Evolutionary conservation across 2,329 filamentous ascomycete genomes (phyloP), one percentile per base, ranked within the genome.

Genomic region (Aspergillus clavatus): DNA sequence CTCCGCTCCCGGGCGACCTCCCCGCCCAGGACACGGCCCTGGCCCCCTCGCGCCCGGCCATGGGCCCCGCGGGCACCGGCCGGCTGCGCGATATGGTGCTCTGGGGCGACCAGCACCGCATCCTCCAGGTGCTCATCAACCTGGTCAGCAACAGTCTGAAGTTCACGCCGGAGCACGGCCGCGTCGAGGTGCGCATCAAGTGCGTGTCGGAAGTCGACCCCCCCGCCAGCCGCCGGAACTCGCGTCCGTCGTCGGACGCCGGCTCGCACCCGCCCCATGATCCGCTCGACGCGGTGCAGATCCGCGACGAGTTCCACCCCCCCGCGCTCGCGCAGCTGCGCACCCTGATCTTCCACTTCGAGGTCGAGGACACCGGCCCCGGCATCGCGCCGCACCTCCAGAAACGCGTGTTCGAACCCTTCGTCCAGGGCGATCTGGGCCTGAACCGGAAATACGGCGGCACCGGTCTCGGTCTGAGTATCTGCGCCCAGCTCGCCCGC

Each of bases 41-140:
- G 38, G n/a, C n/a, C n/a, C 38, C 58, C 58, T 33, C 51, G 61
- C 26, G 11, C 79, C 80, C 8, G 14, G 81, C 80, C 2, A 70
- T 83, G 12, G 84, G 83, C 0, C 84, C 84, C 1, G 72, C 75
- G 23, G 84, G 84, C 4, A 74, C 80, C 3, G 85, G 84, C 7
- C 75, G 84, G 14, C 66, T 95, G 19, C 87, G 86, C 61, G 88
- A 95, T 52, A 90, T 94, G 83, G 83, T 86, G 40, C 72, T 96
- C 1, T 93, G 87, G 82, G 90, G 90, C n/a, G 90, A 96, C 57
- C 86, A 93, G 54, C 89, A 95, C 60, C 78, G 90, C 36, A 93
- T 95, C 29, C 71, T 95, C 21, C 90, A 95, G 63, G 86, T 95
- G n/a, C 80, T 95, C 38, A 95, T 62, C 51, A 62, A 62, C 60